A percentile compares a stretch with the other conserved stretches of the same genome.
These are phyloP conservation scores for Saprolegnia diclina DNA, from an alignment of 352 stramenopile genomes.

Conservation along the genomic window DNA sequence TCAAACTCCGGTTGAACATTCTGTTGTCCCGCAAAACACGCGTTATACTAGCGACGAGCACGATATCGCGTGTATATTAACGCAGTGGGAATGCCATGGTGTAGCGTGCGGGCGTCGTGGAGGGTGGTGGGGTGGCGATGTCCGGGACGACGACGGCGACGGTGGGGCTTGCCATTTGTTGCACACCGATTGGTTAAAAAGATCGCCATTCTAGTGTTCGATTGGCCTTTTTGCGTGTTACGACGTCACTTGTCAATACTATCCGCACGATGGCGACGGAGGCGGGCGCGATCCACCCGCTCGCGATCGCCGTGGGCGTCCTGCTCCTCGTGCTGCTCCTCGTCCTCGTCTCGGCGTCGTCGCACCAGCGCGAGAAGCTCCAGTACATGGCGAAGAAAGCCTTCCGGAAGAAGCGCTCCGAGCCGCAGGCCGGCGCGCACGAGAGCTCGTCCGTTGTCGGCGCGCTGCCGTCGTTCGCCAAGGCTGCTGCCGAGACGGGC, in stretches of 20 bases:
- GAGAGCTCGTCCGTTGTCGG: constrained; percentile 32
- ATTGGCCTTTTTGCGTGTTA: not conserved
- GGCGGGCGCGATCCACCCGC: constrained; percentile 41
- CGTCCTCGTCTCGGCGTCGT: constrained; percentile 60
- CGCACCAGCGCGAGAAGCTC: constrained; percentile 71
- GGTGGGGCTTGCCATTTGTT: not conserved
- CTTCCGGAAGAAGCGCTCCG: constrained; percentile 55
- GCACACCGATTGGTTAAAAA: not conserved
- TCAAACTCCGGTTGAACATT: too few relatives aligned
- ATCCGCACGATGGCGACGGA: not conserved
- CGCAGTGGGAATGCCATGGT: too few relatives aligned
- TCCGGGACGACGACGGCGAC: not conserved
- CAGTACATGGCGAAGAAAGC: constrained; percentile 76
- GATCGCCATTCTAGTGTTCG: not conserved
- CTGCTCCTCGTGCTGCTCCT: constrained; percentile 53
- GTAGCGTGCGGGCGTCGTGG: too few relatives aligned
- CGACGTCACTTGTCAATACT: not conserved
- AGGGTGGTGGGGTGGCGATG: not conserved
- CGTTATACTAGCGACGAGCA: too few relatives aligned
- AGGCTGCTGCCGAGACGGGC: constrained; percentile 58
- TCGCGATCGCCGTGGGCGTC: constrained; percentile 58
- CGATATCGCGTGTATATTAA: too few relatives aligned
- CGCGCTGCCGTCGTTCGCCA: constrained; percentile 56
- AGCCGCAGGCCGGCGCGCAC: constrained; percentile 26
- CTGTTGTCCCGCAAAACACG: too few relatives aligned